phyloP scores from a whole-genome alignment of 768 basidiomycete species.

The Boletus edulis region DNA sequence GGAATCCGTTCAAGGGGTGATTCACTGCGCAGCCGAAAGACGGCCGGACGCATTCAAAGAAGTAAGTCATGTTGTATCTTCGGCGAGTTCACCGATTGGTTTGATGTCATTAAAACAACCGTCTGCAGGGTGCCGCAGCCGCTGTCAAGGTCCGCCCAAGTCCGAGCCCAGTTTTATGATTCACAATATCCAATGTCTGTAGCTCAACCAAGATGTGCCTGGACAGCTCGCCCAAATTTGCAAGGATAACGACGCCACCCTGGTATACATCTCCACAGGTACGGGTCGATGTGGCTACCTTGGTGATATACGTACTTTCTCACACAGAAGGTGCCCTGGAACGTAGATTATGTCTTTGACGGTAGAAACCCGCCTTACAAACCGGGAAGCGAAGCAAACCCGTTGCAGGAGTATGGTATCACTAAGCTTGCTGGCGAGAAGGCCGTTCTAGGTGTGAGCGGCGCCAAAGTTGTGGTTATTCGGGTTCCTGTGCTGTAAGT shows the following conservation, averaged over 20 bases:
- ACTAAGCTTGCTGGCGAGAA: slow-evolving; percentile 88
- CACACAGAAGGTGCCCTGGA: slow-evolving; percentile 4
- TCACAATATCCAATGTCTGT: slow-evolving; percentile 2
- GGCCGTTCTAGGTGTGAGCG: slow-evolving; percentile 60
- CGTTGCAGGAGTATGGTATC: slow-evolving; percentile 83
- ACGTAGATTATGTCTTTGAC: slow-evolving; percentile 90
- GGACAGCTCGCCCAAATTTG: slow-evolving; percentile 67
- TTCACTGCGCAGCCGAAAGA: slow-evolving; percentile 95
- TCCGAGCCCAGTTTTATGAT: not conserved
- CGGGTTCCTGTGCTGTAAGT: slow-evolving; percentile 87
- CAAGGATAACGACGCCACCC: slow-evolving; percentile 54
- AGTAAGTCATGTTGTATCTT: slow-evolving; percentile 39
- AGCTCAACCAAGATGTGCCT: slow-evolving; percentile 84
- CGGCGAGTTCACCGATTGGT: not conserved
- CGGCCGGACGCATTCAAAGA: slow-evolving; percentile 92
- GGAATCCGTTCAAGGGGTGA: slow-evolving; percentile 55
- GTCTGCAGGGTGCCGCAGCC: slow-evolving; percentile 49
- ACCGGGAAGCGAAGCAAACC: slow-evolving; percentile 70
- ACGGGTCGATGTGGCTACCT: not conserved
- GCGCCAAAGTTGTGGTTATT: slow-evolving; percentile 64
- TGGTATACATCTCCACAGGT: slow-evolving; percentile 95
- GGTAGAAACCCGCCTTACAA: slow-evolving; percentile 90
- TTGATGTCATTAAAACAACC: not conserved
- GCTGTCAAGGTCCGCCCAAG: slow-evolving; percentile 51
- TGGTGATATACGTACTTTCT: not conserved